Conservation (phyloP, 192 early-diverging fungal species). For the Linnemannia hyalina region DNA sequence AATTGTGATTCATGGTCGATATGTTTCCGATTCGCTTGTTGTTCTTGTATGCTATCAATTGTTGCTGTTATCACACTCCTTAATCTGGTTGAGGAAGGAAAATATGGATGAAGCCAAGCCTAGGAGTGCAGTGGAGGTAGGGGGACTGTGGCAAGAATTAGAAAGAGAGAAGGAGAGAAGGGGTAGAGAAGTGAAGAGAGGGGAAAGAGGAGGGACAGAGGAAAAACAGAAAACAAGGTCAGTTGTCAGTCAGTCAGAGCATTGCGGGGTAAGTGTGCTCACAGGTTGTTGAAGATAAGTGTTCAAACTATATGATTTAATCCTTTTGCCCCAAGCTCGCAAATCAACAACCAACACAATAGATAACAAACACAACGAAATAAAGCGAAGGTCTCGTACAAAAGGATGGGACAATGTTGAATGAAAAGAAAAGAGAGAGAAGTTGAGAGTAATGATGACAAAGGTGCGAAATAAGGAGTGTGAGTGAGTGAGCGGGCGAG, state of each 20-base stretch:
- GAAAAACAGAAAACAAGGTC: background rate
- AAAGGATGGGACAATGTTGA: background rate
- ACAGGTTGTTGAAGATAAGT: background rate
- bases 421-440: background rate
- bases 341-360: background rate
- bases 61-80: background rate
- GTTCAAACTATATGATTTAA: background rate
- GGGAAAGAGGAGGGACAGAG: background rate
- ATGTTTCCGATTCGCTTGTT: background rate
- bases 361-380: background rate
- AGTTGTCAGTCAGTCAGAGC: background rate
- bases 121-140: background rate
- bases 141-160: background rate
- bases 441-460: background rate
- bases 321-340: background rate
- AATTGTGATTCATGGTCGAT: conserved; percentile 44
- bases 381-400: background rate
- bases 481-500: background rate
- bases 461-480: background rate
- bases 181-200: background rate
- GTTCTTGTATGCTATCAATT: background rate
- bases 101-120: background rate
- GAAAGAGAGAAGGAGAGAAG: background rate
- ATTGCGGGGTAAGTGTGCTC: conserved; percentile 3
- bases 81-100: background rate